Conservation (phyloP, 2,329 filamentous ascomycete genomes). For the Paracamarosporium sp. region DNA sequence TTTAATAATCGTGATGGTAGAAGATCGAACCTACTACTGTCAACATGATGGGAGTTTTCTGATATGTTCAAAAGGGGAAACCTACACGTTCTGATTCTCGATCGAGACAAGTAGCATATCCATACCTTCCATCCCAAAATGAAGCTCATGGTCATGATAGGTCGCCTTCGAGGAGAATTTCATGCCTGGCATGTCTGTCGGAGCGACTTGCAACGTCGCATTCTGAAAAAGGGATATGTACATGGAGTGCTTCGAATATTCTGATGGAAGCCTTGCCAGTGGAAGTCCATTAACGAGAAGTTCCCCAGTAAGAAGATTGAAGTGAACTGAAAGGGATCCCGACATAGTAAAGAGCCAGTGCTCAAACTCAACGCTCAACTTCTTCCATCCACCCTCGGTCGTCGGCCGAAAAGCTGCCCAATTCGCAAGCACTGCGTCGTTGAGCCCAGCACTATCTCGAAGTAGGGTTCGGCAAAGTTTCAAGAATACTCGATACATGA, state of each 20-base stretch:
- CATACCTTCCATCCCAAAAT: conserved; percentile 49
- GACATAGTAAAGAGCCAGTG: neutral
- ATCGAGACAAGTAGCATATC: too few species aligned
- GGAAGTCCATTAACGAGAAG: conserved; percentile 60
- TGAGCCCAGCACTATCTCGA: neutral
- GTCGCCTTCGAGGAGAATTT: conserved; percentile 46
- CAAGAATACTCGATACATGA: too few species aligned
- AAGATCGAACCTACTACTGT: too few species aligned
- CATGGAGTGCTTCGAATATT: conserved; percentile 49
- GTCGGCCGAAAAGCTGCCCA: neutral
- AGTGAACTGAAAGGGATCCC: conserved; percentile 44
- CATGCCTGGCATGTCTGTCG: conserved; percentile 48
- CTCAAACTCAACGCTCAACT: too few species aligned
- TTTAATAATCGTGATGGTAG: too few species aligned
- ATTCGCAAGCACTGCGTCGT: neutral
- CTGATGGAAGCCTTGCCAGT: conserved; percentile 52
- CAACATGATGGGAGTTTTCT: too few species aligned
- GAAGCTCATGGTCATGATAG: conserved; percentile 32
- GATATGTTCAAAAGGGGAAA: too few species aligned
- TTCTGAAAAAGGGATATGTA: conserved; percentile 54
- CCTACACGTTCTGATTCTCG: too few species aligned
- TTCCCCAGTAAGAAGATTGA: conserved; percentile 58
- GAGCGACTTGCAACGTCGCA: conserved; percentile 53
- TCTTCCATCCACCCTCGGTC: neutral
- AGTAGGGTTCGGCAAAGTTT: too few species aligned